Base-by-base conservation (phyloP, 2,329 filamentous ascomycete genomes). In the Cytospora leucostoma region DNA sequence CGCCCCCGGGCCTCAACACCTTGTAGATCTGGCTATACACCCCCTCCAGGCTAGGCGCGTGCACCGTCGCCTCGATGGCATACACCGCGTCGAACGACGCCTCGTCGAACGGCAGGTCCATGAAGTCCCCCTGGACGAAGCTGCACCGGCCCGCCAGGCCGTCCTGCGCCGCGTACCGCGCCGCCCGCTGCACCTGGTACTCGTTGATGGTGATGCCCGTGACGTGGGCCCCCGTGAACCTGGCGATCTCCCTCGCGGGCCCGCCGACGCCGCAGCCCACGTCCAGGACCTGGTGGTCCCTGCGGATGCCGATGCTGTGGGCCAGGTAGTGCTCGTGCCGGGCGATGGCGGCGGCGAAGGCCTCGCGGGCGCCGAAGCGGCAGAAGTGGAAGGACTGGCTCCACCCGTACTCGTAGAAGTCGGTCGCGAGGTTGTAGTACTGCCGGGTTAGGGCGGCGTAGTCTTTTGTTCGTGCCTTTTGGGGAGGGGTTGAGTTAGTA, bases 321-420 rank as follows among this genome's bases (percentile, higher is more conserved):
- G 89, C 89, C 50, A 92, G 84, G 77, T 91, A 91, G 80, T 92
- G 89, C 78, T 92, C 89, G 74, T 92, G 89, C 61, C 88, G 84
- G 67, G 88, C 89, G 75, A 92, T 88, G 66, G 89, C 89, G 75
- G 89, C 88, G 73, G 79, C 74, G 79, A 92, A 91, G 58, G 85
- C 78, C 76, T 92, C 88, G 70, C 85, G 85, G 67, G 85, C 82
- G 65, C 86, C 85, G 76, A 91, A 91, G 66, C 89, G 88, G 77
- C 88, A 90, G 82, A 92, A 92, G 76, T 92, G 89, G 81, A 92
- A 92, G 32, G 85, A 89, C 66, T 85, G 82, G 54, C 86, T 85
- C 89, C 89, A 92, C 68, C 88, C 89, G 71, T 91, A 88, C 78
- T 92, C 89, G 77, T 91, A 91, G 66, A 90, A 78, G 70, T 90